Conservation (phyloP, 148 eudicot species). For the Camellia japonica region DNA sequence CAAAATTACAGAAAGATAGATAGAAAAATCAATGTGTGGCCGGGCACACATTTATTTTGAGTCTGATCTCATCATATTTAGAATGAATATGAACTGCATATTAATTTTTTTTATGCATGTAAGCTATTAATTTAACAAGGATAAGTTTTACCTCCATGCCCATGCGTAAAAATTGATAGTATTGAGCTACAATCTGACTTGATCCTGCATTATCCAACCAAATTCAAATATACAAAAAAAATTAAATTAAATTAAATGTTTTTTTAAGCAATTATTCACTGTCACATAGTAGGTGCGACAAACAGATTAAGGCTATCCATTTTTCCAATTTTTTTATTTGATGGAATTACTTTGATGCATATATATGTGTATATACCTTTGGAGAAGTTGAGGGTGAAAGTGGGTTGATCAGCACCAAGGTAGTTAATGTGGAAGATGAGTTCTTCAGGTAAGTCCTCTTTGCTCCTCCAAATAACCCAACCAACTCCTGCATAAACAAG, state of each 20-base stretch:
- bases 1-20: too few relatives aligned
- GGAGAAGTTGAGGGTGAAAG: conserved; percentile 56
- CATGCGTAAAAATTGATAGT: conserved; percentile 25
- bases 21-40: too few relatives aligned
- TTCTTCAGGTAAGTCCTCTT: conserved; percentile 47
- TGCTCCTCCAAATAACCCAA: conserved; percentile 51
- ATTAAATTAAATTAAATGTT: too few relatives aligned
- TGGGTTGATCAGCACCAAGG: conserved; percentile 8
- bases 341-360: neutral
- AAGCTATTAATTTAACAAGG: neutral
- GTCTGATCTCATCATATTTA: too few relatives aligned
- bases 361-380: conserved; percentile 29
- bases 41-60: too few relatives aligned
- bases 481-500: conserved; percentile 52
- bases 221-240: too few relatives aligned
- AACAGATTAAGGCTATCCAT: too few relatives aligned
- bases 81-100: too few relatives aligned
- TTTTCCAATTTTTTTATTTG: neutral
- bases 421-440: conserved; percentile 27
- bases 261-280: too few relatives aligned
- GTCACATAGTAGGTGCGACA: too few relatives aligned
- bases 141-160: neutral
- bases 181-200: conserved; percentile 49
- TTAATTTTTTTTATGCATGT: too few relatives aligned
- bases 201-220: conserved; percentile 32